Evolutionary conservation across 257 asterid species (phyloP), one percentile per base, ranked within the genome.

Genomic region (Fraxinus cuspidata): DNA sequence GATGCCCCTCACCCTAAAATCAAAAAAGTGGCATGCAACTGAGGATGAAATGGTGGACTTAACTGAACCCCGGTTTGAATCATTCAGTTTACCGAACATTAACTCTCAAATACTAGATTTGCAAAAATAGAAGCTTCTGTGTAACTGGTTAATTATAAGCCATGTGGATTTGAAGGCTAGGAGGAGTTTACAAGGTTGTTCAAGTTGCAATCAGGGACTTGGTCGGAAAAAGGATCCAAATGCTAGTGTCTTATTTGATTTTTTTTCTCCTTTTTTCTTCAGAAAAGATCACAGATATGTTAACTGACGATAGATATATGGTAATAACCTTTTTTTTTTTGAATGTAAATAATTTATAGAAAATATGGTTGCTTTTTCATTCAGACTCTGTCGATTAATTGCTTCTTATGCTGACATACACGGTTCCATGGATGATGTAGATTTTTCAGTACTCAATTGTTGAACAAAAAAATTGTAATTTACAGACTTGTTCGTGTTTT

Each of bases 61-160:
- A 75, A 90, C 96, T 15, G 97, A 91, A 74, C 99, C 97, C 21
- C 84, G 96, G 34, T 78, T 92, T 53, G 99, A 95, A 83, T 77
- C 92, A 28, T 95, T 95, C 84, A 80, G 91, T 71, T 74, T 91
- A 82, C 82, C 84, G 21, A 84, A 79, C 74, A 72, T 80, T 7
- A 86, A 81, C 71, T 56, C 87, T 12, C 84, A 81, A 72, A 74
- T 79, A 42, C 3, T 58, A 58, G 66, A 58, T 18, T n/a, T n/a
- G 25, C 27, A 56, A 56, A 56, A 56, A 56, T 56, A 58, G 66
- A 21, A 58, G 66, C 66, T 58, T 58, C 31, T 7, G 29, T 58
- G 13, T 58, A 23, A 7, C 12, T 21, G 66, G 4, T 58, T 58
- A 56, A 18, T 19, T 56, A 21, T 58, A 23, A 21, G 66, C 29